Base-by-base conservation (phyloP, 257 asterid genomes). In the Nemophila menziesii region DNA sequence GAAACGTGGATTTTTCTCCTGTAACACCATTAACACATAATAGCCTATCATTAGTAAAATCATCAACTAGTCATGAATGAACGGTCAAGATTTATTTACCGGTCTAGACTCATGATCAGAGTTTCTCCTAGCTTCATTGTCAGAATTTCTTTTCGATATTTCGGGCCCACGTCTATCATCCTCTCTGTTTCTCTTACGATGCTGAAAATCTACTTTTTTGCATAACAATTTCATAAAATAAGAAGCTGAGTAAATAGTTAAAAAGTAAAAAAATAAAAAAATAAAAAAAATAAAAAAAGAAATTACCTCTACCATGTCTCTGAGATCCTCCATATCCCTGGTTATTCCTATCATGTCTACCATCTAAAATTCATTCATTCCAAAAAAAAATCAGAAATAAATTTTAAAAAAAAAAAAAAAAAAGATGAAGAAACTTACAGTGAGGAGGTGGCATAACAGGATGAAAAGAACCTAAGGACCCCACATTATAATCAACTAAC, bases 1-100 rank as follows among this genome's bases (percentile, higher is more conserved):
- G 44, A 89, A 89, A 38, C 98, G 70, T 15, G 98, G 95, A 59
- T 84, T 84, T 63, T 84, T 89, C 70, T 84, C 95, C 93, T 87
- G 89, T 27, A 48, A 46, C 17, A 55, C 24, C 11, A 44, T 33
- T 29, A 22, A 34, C n/a, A n/a, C n/a, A 9, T 22, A 41, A 14
- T 19, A 17, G 9, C 2, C 11, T 38, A n/a, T 2, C 21, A 48
- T 12, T 29, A 19, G 13, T 24, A 24, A 9, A 24, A 24, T 24
- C 36, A 29, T 29, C 9, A 29, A 29, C 9, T 2, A 7, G 36
- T 13, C 36, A 29, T 7, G 5, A 38, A 7, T 5, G 19, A 18
- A 33, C 0, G 15, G 2, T n/a, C 39, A 46, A 5, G 11, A 16
- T 3, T 20, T 5, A 0, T 71, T 59, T 71, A 86, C 96, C 53